These are phyloP conservation scores for Mycosphaerella sp. DNA, from an alignment of 2,329 filamentous ascomycete species.

Conservation along the genomic window DNA sequence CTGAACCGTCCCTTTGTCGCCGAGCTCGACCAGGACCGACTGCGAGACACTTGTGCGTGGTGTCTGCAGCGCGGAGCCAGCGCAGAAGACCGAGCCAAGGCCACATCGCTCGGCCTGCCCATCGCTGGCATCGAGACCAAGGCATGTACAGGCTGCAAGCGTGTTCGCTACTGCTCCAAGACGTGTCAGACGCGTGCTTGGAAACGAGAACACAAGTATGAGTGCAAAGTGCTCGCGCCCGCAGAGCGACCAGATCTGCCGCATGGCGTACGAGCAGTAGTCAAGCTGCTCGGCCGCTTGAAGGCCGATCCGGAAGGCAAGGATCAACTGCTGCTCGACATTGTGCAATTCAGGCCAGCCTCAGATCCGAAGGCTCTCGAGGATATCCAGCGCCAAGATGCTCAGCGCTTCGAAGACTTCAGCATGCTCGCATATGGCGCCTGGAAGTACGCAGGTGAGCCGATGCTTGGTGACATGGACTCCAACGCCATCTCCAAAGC, in stretches of 20 bases:
- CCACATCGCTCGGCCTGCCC: slow-evolving; percentile 33
- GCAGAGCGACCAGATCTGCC: slow-evolving; percentile 41
- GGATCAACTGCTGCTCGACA: slow-evolving; percentile 23
- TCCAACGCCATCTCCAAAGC: slow-evolving; percentile 10
- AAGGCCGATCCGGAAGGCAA: slow-evolving; percentile 23
- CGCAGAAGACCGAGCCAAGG: slow-evolving; percentile 23
- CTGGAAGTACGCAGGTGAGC: slow-evolving; percentile 44
- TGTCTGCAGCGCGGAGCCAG: slow-evolving; percentile 41
- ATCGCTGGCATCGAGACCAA: slow-evolving; percentile 36
- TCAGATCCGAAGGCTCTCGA: slow-evolving; percentile 40
- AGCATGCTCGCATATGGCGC: slow-evolving; percentile 50
- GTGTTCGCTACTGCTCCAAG: slow-evolving; percentile 56
- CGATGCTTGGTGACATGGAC: slow-evolving; percentile 22
- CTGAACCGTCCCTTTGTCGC: slow-evolving; percentile 49
- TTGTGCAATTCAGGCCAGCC: slow-evolving; percentile 23
- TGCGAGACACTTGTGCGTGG: slow-evolving; percentile 51
- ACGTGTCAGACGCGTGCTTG: slow-evolving; percentile 55
- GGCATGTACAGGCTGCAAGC: slow-evolving; percentile 52
- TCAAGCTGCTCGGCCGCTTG: slow-evolving; percentile 44
- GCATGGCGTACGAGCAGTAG: slow-evolving; percentile 49
- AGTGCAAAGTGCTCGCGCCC: slow-evolving; percentile 51
- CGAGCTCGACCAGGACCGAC: slow-evolving; percentile 47
- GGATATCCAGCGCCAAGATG: slow-evolving; percentile 40
- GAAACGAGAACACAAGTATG: slow-evolving; percentile 53
- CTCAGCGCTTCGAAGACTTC: slow-evolving; percentile 44